phyloP scores from a whole-genome alignment of 345 rosid genomes.

The Cardamine occulta region DNA sequence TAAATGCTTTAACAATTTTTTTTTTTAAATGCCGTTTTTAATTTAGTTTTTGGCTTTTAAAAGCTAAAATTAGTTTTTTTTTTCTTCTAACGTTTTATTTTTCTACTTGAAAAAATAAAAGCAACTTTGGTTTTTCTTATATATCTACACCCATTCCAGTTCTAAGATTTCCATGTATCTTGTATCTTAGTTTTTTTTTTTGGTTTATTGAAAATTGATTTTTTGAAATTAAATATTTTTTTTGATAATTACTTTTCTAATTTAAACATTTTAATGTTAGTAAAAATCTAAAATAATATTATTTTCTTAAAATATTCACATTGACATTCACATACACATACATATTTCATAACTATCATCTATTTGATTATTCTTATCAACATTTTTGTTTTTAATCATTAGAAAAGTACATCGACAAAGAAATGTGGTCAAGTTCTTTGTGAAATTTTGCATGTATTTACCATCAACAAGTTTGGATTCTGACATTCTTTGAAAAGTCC shows the following conservation, averaged over 20 bases:
- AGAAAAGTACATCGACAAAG: background rate
- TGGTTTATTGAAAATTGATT: background rate
- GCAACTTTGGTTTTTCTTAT: background rate
- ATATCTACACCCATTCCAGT: background rate
- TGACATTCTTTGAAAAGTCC: background rate
- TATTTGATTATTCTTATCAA: background rate
- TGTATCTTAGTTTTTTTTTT: background rate
- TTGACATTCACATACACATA: background rate
- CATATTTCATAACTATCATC: background rate
- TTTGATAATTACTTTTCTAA: background rate
- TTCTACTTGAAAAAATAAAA: background rate
- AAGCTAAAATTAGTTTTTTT: background rate
- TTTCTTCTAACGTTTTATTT: background rate
- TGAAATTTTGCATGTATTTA: background rate
- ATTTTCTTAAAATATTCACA: too few species aligned
- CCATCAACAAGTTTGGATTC: background rate
- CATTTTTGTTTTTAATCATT: background rate
- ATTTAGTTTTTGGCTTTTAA: background rate
- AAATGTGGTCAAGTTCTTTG: conserved; percentile 27
- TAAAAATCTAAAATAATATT: background rate
- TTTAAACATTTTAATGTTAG: background rate
- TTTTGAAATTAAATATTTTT: background rate
- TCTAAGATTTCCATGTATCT: background rate
- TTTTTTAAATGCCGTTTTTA: background rate
- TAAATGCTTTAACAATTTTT: too few species aligned